These are phyloP conservation scores for Canariomyces notabilis DNA, from an alignment of 2,329 filamentous ascomycete genomes.

Conservation along the genomic window DNA sequence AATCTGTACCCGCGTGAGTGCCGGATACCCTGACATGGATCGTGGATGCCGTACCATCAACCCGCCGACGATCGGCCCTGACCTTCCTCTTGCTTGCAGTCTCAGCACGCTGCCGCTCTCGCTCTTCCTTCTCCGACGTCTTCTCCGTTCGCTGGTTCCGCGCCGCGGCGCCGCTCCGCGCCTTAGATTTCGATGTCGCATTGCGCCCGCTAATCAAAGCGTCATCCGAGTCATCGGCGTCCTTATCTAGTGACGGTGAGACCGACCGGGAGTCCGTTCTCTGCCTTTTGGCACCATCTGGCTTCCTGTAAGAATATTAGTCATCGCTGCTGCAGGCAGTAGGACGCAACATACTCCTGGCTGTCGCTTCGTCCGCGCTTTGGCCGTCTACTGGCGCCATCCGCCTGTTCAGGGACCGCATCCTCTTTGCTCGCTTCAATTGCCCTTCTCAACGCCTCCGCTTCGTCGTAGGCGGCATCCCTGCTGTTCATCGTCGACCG, in stretches of 20 bases:
- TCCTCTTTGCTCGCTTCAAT: conserved; percentile 95
- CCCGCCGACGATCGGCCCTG: conserved; percentile 72
- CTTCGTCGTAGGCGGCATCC: conserved; percentile 91
- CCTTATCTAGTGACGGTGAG: conserved; percentile 51
- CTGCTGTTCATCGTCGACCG: conserved; percentile 97
- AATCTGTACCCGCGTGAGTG: conserved; percentile 51
- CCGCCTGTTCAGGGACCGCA: conserved; percentile 47
- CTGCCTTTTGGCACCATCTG: conserved; percentile 70
- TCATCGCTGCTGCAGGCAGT: conserved; percentile 15
- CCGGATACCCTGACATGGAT: conserved; percentile 28
- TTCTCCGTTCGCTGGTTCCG: conserved; percentile 56
- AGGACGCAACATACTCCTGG: conserved; percentile 69
- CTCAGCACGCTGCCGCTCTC: conserved; percentile 68
- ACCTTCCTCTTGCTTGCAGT: conserved; percentile 76
- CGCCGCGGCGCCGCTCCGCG: conserved; percentile 46
- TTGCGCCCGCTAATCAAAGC: conserved; percentile 48
- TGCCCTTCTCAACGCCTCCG: conserved; percentile 79
- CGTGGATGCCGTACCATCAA: conserved; percentile 58
- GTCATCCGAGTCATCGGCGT: conserved; percentile 67
- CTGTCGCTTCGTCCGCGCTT: conserved; percentile 88
- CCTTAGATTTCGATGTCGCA: conserved; percentile 50
- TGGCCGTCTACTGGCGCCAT: conserved; percentile 56
- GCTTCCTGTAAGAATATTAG: conserved; percentile 51
- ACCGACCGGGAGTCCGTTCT: conserved; percentile 74
- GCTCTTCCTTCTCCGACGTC: conserved; percentile 62